Base-by-base conservation (phyloP, 768 basidiomycete species). In the Ramaria rubella region DNA sequence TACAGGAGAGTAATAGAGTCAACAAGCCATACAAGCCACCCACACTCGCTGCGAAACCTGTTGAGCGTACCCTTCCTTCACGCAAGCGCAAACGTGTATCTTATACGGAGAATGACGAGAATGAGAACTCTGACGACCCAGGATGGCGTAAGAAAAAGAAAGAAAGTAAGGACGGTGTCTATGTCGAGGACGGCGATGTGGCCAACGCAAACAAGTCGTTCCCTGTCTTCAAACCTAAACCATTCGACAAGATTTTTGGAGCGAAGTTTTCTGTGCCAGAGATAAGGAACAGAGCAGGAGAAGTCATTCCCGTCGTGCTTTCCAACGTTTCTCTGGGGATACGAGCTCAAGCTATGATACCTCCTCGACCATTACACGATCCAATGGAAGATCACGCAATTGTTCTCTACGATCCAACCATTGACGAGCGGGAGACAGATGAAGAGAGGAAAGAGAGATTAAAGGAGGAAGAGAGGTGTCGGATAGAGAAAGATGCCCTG, bases 371-470 rank as follows among this genome's bases (percentile, higher is more conserved):
- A 5, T 74, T 97, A n/a, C 87, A 94, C 64, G 93, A 99, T 67
- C 96, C 94, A 1, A 94, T 99, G 90, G 84, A 89, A 49, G 94
- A 98, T 63, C 94, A 97, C 70, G 94, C 95, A 1, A 96, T 99
- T 59, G 95, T 99, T 2, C 72, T 97, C 14, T 99, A 91, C 67
- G 96, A 98, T 64, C 96, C 96, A 1, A 98, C 96, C 0, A 84
- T 95, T 46, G 94, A 99, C 66, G 87, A 90, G 65, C 75, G 87
- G 61, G 93, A 94, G 69, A 92, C 92, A 0, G 89, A 92, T 65
- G 88, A 93, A 64, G 92, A 93, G 66, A 77, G 78, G 63, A 82
- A 76, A 67, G 85, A 83, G 58, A 75, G 88, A 34, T 80, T 86
- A 64, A 86, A 84, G 65, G 83, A 87, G 64, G 87, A 88, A 64